Evolutionary conservation across 2,329 filamentous ascomycete genomes (phyloP).

Genomic region (Fusarium newnesense): DNA sequence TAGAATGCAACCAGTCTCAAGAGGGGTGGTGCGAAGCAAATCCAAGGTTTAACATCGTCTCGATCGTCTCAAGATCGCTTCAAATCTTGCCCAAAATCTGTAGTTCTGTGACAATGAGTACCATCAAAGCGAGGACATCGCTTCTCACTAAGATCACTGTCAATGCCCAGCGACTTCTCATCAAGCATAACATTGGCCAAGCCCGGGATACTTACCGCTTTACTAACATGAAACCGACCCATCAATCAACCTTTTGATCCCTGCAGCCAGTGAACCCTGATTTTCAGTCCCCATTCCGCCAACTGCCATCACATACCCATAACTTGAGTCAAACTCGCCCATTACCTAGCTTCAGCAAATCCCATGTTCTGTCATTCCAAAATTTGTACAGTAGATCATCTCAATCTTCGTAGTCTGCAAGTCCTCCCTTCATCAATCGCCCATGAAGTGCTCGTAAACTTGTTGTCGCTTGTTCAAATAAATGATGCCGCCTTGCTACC

Average conservation of each 20-base stretch:
- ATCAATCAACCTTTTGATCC: slow-evolving; percentile 23
- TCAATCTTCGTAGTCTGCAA: not conserved
- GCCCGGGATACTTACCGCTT: not conserved
- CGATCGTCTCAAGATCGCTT: slow-evolving; percentile 16
- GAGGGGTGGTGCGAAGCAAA: too few species aligned
- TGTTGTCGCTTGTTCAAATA: slow-evolving; percentile 32
- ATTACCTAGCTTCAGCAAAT: slow-evolving; percentile 6
- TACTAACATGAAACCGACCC: slow-evolving; percentile 14
- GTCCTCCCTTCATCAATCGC: slow-evolving; percentile 18
- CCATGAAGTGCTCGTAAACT: slow-evolving; percentile 39
- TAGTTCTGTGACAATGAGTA: not conserved
- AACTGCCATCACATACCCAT: not conserved
- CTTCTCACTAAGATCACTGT: not conserved
- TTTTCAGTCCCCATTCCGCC: slow-evolving; percentile 10
- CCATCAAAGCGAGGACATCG: slow-evolving; percentile 6
- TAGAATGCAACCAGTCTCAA: not conserved
- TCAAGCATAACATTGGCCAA: slow-evolving; percentile 7
- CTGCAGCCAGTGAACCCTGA: slow-evolving; percentile 32
- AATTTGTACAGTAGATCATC: not conserved
- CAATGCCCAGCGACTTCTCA: not conserved
- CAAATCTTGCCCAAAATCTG: not conserved
- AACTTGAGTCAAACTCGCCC: not conserved
- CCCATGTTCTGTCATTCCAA: not conserved
- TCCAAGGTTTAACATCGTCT: not conserved
- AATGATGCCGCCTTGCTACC: slow-evolving; percentile 15